Evolutionary conservation across 352 stramenopile species (phyloP).

Genomic region (Phytophthora tentaculata): DNA sequence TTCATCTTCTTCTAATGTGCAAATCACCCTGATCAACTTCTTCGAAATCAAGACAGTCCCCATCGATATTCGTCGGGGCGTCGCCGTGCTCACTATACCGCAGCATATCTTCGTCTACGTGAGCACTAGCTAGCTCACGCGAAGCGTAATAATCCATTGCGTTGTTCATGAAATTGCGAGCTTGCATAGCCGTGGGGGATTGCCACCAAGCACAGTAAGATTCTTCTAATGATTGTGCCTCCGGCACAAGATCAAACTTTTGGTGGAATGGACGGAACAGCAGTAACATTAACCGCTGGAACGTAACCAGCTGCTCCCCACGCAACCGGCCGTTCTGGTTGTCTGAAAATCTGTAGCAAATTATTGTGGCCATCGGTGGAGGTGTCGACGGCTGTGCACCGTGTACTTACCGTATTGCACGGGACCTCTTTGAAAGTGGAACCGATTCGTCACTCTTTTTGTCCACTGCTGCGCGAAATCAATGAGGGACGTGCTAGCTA

Average conservation of each 20-base stretch:
- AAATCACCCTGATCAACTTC: too few relatives aligned
- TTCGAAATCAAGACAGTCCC: too few relatives aligned
- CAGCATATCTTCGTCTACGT: too few relatives aligned
- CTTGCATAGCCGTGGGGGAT: too few relatives aligned
- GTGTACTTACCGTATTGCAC: too few relatives aligned
- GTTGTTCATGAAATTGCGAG: neutral
- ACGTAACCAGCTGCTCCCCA: too few relatives aligned
- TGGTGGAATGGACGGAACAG: neutral
- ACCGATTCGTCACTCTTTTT: neutral
- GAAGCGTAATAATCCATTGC: neutral
- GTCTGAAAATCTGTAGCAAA: neutral
- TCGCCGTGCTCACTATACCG: neutral
- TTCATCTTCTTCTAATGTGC: too few relatives aligned
- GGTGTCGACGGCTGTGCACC: neutral
- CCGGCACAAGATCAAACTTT: neutral
- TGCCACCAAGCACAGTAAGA: too few relatives aligned
- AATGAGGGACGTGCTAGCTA: neutral
- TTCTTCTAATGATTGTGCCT: too few relatives aligned
- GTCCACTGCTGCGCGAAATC: neutral
- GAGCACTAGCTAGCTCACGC: neutral
- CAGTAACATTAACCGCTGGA: too few relatives aligned
- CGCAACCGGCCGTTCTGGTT: neutral
- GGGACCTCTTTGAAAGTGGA: neutral
- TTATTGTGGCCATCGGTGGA: neutral
- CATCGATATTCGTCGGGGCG: too few relatives aligned